These are phyloP conservation scores for Fusarium sp. DNA, from an alignment of 2,329 filamentous ascomycete species.

Conservation along the genomic window DNA sequence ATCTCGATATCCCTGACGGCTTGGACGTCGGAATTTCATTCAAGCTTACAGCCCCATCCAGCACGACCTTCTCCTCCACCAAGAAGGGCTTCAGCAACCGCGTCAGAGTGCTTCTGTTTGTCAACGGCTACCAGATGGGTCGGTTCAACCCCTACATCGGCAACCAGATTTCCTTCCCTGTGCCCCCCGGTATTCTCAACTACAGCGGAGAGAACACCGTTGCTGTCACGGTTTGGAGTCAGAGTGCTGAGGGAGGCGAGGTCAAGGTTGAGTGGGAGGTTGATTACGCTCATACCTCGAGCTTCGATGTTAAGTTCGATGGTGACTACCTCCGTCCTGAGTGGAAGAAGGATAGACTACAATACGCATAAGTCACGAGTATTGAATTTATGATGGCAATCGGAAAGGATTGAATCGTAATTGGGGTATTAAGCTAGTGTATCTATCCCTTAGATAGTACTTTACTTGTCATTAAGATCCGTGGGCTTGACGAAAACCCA, in stretches of 20 bases:
- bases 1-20: slow-evolving; percentile 63
- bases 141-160: slow-evolving; percentile 72
- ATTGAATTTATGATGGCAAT: background rate
- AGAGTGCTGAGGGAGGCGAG: slow-evolving; percentile 64
- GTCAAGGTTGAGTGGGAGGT: slow-evolving; percentile 64
- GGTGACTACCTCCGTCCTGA: slow-evolving; percentile 62
- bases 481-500: slow-evolving; percentile 59
- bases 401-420: background rate
- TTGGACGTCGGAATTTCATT: slow-evolving; percentile 71
- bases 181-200: slow-evolving; percentile 70
- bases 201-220: slow-evolving; percentile 71
- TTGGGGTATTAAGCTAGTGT: background rate
- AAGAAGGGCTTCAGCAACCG: slow-evolving; percentile 53
- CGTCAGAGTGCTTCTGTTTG: slow-evolving; percentile 67
- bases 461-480: slow-evolving; percentile 50
- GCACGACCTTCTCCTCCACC: slow-evolving; percentile 55
- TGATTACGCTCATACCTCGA: slow-evolving; percentile 67
- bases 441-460: background rate
- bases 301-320: slow-evolving; percentile 65
- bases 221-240: slow-evolving; percentile 70
- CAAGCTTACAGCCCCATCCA: slow-evolving; percentile 61
- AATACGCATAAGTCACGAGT: slow-evolving; percentile 49
- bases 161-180: slow-evolving; percentile 70
- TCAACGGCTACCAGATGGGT: slow-evolving; percentile 76
- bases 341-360: slow-evolving; percentile 59